A percentile compares a stretch with the other conserved stretches of the same genome.
Evolutionary conservation across 768 basidiomycete genomes (phyloP).

Genomic region (Postia placenta): DNA sequence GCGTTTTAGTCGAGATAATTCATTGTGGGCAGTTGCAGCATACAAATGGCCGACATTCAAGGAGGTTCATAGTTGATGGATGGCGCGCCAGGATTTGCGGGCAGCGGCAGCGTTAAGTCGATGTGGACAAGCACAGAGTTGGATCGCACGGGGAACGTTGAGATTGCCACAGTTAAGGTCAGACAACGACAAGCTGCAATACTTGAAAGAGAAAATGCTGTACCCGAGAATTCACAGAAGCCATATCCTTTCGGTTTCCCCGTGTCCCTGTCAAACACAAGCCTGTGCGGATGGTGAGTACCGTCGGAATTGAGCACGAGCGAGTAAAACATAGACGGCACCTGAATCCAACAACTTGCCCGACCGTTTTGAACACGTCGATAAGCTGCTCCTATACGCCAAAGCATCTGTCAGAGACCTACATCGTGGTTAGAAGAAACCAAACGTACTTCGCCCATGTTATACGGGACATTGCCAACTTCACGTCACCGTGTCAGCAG

Average conservation of each 20-base stretch:
- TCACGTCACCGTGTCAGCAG: background rate
- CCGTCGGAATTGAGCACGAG: background rate
- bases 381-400: conserved; percentile 65
- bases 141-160: background rate
- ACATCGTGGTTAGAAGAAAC: background rate
- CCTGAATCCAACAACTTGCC: conserved; percentile 88
- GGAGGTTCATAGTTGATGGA: background rate
- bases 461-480: conserved; percentile 91
- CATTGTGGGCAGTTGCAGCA: background rate
- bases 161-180: background rate
- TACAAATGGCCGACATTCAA: background rate
- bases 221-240: conserved; percentile 90
- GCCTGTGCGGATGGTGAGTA: conserved; percentile 48
- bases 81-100: background rate
- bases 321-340: too few species aligned
- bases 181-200: background rate
- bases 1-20: too few species aligned
- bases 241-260: conserved; percentile 93
- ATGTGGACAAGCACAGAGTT: background rate
- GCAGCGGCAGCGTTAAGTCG: background rate
- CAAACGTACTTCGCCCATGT: conserved; percentile 65
- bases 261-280: conserved; percentile 89
- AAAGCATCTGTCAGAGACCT: conserved; percentile 3
- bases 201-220: conserved; percentile 21
- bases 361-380: conserved; percentile 83